A percentile compares a stretch with the other conserved stretches of the same genome.
Conservation (phyloP, 83 land plant genomes). For the Diphasiastrum complanatum region DNA sequence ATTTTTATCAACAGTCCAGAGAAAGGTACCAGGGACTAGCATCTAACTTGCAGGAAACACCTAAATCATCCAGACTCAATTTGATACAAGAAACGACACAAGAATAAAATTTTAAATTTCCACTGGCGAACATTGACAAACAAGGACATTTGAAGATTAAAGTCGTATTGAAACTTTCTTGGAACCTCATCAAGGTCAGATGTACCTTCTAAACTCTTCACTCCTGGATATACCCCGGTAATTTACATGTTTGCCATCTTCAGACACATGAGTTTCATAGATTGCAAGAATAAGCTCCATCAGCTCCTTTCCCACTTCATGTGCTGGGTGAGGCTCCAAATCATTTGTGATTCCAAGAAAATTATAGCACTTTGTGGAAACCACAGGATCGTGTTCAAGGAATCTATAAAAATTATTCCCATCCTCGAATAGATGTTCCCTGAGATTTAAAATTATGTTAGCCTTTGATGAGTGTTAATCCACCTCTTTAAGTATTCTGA, state of each 20-base stretch:
- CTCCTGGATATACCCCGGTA: constrained; percentile 48
- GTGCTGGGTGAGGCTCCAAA: constrained; percentile 52
- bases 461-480: background rate
- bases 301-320: constrained; percentile 56
- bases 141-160: background rate
- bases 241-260: constrained; percentile 74
- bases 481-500: background rate
- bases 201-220: constrained; percentile 74
- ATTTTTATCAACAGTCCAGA: too few species aligned
- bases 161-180: background rate
- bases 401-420: constrained; percentile 76
- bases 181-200: background rate
- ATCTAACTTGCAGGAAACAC: too few species aligned
- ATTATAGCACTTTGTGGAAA: constrained; percentile 56
- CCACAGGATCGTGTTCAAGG: constrained; percentile 65
- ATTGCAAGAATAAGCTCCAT: constrained; percentile 52
- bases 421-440: constrained; percentile 75
- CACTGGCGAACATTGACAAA: too few species aligned
- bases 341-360: constrained; percentile 49
- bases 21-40: too few species aligned
- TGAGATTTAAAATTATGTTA: constrained; percentile 10
- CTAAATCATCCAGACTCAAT: too few species aligned
- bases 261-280: constrained; percentile 60
- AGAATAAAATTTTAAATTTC: too few species aligned
- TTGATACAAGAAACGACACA: too few species aligned